A percentile compares a stretch with the other conserved stretches of the same genome.
Evolutionary conservation across 768 basidiomycete genomes (phyloP).

Genomic region (Lentinula guzmanii): DNA sequence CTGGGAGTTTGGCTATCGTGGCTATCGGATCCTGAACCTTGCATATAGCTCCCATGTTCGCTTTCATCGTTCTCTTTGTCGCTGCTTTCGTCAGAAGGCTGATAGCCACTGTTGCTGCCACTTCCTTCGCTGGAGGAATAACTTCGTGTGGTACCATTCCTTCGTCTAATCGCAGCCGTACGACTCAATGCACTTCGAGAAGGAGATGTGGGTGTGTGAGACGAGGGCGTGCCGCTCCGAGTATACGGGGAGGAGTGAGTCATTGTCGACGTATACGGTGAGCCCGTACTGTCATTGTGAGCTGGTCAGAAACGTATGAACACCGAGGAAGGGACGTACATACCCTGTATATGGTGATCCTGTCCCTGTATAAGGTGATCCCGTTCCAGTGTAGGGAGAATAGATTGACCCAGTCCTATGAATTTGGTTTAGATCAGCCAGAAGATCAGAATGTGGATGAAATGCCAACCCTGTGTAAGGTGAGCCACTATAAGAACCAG

Average conservation of each 20-base stretch:
- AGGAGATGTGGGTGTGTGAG: slow-evolving; percentile 39
- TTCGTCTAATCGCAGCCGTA: slow-evolving; percentile 50
- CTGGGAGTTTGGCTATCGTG: neutral
- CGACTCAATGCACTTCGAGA: slow-evolving; percentile 49
- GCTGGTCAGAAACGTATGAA: neutral
- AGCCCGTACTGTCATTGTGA: neutral
- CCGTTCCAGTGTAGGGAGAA: slow-evolving; percentile 16
- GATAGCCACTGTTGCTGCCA: slow-evolving; percentile 14
- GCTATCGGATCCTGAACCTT: neutral
- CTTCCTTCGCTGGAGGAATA: slow-evolving; percentile 24
- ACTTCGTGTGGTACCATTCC: slow-evolving; percentile 27
- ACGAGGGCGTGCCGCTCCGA: slow-evolving; percentile 9
- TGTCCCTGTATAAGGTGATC: too few species aligned
- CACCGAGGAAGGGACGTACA: neutral
- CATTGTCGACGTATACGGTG: slow-evolving; percentile 6
- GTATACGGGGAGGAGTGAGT: slow-evolving; percentile 11
- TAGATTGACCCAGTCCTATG: slow-evolving; percentile 4
- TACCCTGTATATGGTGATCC: neutral
- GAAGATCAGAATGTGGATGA: neutral
- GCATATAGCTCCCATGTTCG: slow-evolving; percentile 7
- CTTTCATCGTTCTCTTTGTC: slow-evolving; percentile 17
- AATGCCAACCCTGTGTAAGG: slow-evolving; percentile 5
- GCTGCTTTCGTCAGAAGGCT: slow-evolving; percentile 13
- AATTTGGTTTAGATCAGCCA: neutral
- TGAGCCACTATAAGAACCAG: slow-evolving; percentile 1